Evolutionary conservation across 345 rosid genomes (phyloP), one percentile per base, ranked within the genome.

Genomic region (Triadica sebifera): DNA sequence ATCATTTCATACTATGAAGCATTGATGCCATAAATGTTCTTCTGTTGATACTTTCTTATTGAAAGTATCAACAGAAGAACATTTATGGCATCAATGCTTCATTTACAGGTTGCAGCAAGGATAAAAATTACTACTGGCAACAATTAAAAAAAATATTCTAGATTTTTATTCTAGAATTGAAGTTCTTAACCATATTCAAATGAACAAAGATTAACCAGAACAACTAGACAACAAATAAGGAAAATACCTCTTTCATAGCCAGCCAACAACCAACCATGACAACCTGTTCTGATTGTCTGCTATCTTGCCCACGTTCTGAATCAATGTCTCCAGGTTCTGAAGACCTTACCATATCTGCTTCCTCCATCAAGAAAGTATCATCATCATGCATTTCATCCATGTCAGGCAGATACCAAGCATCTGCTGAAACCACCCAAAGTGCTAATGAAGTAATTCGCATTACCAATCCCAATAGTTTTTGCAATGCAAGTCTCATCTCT

Each of bases 251-350:
- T 84, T 94, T 92, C 98, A 91, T 94, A 47, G 97, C 98, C 72
- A 92, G 86, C 98, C 98, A 94, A 85, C 97, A 91, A 78, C 97
- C 97, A 72, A 92, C 97, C 98, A 94, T 90, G 45, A 94, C 95
- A 75, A 89, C 79, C 78, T 94, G 98, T 53, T 91, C 96, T 56
- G 91, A 84, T 73, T 82, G 72, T 79, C 85, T 76, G 45, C 62
- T 75, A 79, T 84, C 91, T 71, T 67, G 82, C 72, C 61, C 76
- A 74, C 59, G 67, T 80, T 79, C 84, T 61, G 81, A 78, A 83
- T 71, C 64, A 71, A 67, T 72, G 66, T 80, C 85, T 72, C 81
- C 90, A n/a, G 56, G 55, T 53, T 87, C 92, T 58, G 78, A 80
- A 76, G 78, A 55, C 74, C 68, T 51, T 13, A 79, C 52, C 47